Evolutionary conservation across 257 asterid genomes (phyloP).

Genomic region (Solanum dulcamara): DNA sequence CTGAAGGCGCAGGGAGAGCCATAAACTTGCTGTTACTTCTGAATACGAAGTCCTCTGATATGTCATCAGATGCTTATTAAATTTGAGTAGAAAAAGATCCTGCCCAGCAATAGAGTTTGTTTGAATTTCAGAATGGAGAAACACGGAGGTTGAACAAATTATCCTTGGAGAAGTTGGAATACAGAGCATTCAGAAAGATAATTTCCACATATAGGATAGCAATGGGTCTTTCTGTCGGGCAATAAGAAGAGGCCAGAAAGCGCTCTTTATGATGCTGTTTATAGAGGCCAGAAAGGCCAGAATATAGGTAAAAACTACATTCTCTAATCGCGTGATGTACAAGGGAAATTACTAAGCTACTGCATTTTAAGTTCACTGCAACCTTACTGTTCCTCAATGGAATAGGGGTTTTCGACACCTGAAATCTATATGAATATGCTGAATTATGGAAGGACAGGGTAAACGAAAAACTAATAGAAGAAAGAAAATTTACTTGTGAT

Average conservation of each 20-base stretch:
- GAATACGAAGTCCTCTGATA: slow-evolving; percentile 90
- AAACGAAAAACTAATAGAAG: neutral
- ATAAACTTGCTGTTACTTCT: slow-evolving; percentile 79
- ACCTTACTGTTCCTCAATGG: neutral
- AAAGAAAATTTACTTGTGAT: neutral
- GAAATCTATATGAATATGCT: neutral
- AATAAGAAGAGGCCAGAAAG: neutral
- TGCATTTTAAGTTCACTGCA: neutral
- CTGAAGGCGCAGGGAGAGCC: slow-evolving; percentile 99
- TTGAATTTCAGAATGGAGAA: neutral
- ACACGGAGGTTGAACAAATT: neutral
- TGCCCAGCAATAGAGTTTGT: slow-evolving; percentile 18
- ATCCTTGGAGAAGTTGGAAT: neutral
- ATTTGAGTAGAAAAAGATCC: slow-evolving; percentile 57
- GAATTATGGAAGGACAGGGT: neutral
- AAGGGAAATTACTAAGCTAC: neutral
- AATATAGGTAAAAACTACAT: neutral
- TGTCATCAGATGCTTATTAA: slow-evolving; percentile 45
- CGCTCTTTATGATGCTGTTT: neutral
- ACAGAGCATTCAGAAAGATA: neutral
- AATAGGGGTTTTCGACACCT: neutral
- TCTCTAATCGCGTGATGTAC: neutral
- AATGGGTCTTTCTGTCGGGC: neutral
- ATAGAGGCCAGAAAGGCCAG: neutral
- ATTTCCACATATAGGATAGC: neutral